A percentile compares a stretch with the other conserved stretches of the same genome.
phyloP scores from a whole-genome alignment of 1,139 yeast genomes.

The Pichia sp. region DNA sequence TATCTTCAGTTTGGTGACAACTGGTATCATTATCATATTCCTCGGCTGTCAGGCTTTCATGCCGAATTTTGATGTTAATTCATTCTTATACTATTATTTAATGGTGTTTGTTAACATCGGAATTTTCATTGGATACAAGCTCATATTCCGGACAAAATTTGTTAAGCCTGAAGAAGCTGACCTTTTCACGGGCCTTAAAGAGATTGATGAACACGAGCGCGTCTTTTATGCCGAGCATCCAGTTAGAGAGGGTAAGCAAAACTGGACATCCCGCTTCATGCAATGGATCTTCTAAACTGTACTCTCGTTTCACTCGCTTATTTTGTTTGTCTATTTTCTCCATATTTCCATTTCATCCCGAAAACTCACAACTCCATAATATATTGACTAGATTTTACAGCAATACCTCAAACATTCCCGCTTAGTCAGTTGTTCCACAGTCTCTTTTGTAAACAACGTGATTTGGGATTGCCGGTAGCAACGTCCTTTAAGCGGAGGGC shows the following conservation, averaged over 20 bases:
- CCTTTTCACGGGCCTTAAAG: constrained; percentile 26
- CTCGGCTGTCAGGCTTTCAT: constrained; percentile 36
- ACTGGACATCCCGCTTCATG: constrained; percentile 1
- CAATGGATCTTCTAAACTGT: not conserved
- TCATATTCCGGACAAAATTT: constrained; percentile 36
- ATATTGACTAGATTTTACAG: too few relatives aligned
- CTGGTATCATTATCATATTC: constrained; percentile 31
- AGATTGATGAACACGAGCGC: constrained; percentile 21
- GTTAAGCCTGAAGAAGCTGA: constrained; percentile 41
- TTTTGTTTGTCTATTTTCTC: not conserved
- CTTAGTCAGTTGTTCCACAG: too few relatives aligned
- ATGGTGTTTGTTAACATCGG: constrained; percentile 34
- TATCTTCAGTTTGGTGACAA: constrained; percentile 27
- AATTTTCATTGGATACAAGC: constrained; percentile 32
- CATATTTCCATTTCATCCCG: too few relatives aligned
- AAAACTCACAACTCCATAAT: too few relatives aligned
- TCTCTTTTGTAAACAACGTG: too few relatives aligned
- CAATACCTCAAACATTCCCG: too few relatives aligned
- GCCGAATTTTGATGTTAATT: constrained; percentile 36
- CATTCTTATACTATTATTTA: constrained; percentile 39
- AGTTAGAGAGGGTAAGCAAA: not conserved
- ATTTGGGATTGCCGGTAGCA: too few relatives aligned
- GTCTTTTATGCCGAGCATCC: constrained; percentile 3
- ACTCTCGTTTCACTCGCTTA: too few relatives aligned
- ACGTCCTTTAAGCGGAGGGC: too few relatives aligned